A percentile compares a stretch with the other conserved stretches of the same genome.
These are phyloP conservation scores for Penicillium sp. DNA, from an alignment of 2,329 filamentous ascomycete genomes.

Conservation along the genomic window DNA sequence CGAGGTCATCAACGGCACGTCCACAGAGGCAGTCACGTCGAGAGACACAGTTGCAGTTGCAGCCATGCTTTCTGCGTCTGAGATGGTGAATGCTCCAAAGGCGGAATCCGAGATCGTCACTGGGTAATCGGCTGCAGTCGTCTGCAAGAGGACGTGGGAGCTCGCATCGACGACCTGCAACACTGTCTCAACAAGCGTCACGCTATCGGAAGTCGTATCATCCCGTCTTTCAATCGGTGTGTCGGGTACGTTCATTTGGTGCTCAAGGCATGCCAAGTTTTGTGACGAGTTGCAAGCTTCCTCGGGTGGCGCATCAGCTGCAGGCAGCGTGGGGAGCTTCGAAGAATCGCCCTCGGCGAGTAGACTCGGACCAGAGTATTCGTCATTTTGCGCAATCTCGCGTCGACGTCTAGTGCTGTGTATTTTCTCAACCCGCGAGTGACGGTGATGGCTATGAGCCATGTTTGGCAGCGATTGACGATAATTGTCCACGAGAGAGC, in stretches of 20 bases:
- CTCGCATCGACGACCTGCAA: conserved; percentile 21
- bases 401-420: conserved; percentile 16
- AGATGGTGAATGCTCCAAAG: conserved; percentile 11
- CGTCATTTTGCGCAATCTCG: conserved; percentile 2
- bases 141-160: conserved; percentile 18
- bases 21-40: conserved; percentile 1
- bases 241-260: neutral
- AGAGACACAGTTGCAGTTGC: neutral
- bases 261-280: conserved; percentile 7
- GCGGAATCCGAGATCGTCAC: conserved; percentile 17
- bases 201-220: conserved; percentile 7
- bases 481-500: neutral
- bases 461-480: conserved; percentile 13
- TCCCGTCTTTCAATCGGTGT: conserved; percentile 17
- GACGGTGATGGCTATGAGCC: conserved; percentile 23
- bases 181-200: conserved; percentile 15
- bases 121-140: conserved; percentile 12
- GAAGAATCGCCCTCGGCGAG: neutral
- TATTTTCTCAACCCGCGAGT: conserved; percentile 19
- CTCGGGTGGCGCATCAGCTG: conserved; percentile 6
- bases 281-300: conserved; percentile 14
- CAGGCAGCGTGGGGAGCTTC: neutral
- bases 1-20: conserved; percentile 3
- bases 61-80: neutral
- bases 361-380: neutral